Percentiles rank a stretch among this genome's conserved stretches.
Conservation (phyloP, 192 early-diverging fungal genomes). For the Kickxella alabastrina region DNA sequence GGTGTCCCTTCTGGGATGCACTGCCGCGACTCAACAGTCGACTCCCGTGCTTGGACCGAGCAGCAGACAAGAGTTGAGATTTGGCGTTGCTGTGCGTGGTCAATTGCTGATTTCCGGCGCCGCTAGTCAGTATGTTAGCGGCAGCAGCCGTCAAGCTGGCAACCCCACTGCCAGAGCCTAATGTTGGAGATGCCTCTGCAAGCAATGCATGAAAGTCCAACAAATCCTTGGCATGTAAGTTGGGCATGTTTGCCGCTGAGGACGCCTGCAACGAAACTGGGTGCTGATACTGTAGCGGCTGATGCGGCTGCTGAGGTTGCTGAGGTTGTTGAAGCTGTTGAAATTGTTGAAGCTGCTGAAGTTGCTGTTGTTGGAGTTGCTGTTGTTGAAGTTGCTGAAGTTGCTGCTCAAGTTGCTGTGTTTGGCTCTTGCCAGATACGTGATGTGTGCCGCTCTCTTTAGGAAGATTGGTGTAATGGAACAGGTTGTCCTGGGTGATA, state of each 20-base stretch:
- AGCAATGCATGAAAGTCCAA: too few species aligned
- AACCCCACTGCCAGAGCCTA: not conserved
- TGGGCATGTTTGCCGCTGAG: not conserved
- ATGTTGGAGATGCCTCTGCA: too few species aligned
- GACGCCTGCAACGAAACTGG: not conserved
- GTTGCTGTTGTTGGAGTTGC: not conserved
- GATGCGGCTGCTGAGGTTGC: not conserved
- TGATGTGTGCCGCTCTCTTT: not conserved
- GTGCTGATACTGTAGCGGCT: not conserved
- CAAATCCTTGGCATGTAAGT: not conserved
- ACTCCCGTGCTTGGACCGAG: slow-evolving; percentile 23
- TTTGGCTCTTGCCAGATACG: not conserved
- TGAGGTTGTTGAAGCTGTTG: not conserved
- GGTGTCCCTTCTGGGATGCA: slow-evolving; percentile 18
- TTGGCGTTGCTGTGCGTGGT: slow-evolving; percentile 11
- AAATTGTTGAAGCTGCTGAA: not conserved
- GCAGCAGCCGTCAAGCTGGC: not conserved
- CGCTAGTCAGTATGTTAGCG: not conserved
- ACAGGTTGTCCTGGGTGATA: slow-evolving; percentile 20
- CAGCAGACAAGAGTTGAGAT: slow-evolving; percentile 17
- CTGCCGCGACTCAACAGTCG: slow-evolving; percentile 13
- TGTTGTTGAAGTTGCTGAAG: too few species aligned
- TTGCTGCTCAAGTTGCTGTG: not conserved
- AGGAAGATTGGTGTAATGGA: not conserved
- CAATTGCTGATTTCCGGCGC: not conserved